Conservation (phyloP, 768 basidiomycete genomes). For the Harrya chromipes region DNA sequence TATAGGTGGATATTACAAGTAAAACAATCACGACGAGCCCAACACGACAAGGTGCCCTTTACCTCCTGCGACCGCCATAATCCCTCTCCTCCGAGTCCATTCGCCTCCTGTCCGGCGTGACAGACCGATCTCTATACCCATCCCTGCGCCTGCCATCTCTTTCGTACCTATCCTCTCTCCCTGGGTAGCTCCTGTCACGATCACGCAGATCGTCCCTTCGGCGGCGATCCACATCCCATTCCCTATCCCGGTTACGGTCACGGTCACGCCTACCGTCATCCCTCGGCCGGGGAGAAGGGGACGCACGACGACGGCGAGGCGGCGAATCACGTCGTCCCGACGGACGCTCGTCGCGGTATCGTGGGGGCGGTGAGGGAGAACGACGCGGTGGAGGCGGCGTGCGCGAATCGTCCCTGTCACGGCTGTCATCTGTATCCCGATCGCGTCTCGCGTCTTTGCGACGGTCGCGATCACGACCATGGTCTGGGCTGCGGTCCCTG, state of each 20-base stretch:
- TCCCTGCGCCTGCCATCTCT: slow-evolving; percentile 23
- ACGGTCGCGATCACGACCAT: slow-evolving; percentile 23
- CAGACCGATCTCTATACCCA: slow-evolving; percentile 19
- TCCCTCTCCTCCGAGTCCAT: slow-evolving; percentile 24
- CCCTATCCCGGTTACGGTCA: background rate
- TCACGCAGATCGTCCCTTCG: slow-evolving; percentile 26
- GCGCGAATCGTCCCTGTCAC: slow-evolving; percentile 33
- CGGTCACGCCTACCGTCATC: slow-evolving; percentile 19
- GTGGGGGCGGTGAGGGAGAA: slow-evolving; percentile 26
- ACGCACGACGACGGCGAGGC: slow-evolving; percentile 19
- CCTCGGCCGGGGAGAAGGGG: slow-evolving; percentile 24
- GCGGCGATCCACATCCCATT: slow-evolving; percentile 25
- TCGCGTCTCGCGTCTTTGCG: slow-evolving; percentile 14
- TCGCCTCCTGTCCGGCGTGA: slow-evolving; percentile 23
- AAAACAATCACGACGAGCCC: background rate
- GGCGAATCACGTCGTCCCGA: slow-evolving; percentile 25
- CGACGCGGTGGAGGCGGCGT: slow-evolving; percentile 33
- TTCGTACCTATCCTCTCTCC: slow-evolving; percentile 22
- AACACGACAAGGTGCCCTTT: background rate
- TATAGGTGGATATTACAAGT: slow-evolving; percentile 1
- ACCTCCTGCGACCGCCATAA: slow-evolving; percentile 21
- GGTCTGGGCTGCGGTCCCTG: slow-evolving; percentile 22
- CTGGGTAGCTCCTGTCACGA: slow-evolving; percentile 15
- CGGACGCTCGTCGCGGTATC: slow-evolving; percentile 23
- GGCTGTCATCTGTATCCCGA: slow-evolving; percentile 17